Percentiles rank a stretch among this genome's conserved stretches.
Conservation (phyloP, 345 rosid genomes). For the Acer negundo region DNA sequence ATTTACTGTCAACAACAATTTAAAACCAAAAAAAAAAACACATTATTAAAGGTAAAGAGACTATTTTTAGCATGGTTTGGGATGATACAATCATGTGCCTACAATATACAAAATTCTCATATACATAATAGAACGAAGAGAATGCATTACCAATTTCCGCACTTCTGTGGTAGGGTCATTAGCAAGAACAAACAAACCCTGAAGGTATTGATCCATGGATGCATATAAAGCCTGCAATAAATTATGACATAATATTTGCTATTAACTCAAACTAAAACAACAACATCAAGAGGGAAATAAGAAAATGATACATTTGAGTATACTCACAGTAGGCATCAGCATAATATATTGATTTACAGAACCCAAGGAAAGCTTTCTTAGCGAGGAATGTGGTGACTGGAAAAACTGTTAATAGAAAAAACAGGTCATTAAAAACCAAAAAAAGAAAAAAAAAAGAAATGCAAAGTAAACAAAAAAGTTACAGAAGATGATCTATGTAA, state of each 20-base stretch:
- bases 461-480: neutral
- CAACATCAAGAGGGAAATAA: neutral
- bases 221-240: constrained; percentile 66
- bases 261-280: constrained; percentile 12
- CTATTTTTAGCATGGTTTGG: neutral
- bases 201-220: constrained; percentile 77
- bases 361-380: constrained; percentile 84
- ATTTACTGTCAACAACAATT: neutral
- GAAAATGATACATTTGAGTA: constrained; percentile 16
- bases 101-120: neutral
- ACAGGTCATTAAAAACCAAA: neutral
- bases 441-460: neutral
- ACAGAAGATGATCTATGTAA: neutral
- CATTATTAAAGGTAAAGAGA: neutral
- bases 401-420: constrained; percentile 67
- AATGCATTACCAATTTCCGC: constrained; percentile 63
- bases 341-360: constrained; percentile 86
- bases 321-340: constrained; percentile 96
- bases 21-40: neutral
- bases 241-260: neutral
- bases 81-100: neutral
- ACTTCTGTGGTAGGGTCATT: constrained; percentile 82
- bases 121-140: constrained; percentile 2
- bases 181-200: constrained; percentile 85
- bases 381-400: constrained; percentile 79